A percentile compares a stretch with the other conserved stretches of the same genome.
Conservation (phyloP, 768 basidiomycete species). For the Coprinopsis marcescibilis region DNA sequence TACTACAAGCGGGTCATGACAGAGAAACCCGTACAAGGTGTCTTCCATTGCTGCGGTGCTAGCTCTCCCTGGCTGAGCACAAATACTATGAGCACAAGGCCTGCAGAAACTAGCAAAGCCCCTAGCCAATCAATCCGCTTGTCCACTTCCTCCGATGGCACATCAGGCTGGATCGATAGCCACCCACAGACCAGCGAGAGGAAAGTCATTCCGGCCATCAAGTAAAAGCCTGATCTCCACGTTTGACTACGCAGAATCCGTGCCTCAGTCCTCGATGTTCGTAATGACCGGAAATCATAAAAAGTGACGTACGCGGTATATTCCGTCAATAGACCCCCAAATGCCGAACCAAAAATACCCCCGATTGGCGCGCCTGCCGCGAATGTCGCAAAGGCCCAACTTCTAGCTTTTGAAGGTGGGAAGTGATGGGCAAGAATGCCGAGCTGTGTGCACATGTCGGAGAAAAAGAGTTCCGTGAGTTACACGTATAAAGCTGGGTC, state of each 20-base stretch:
- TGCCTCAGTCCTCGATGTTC: neutral
- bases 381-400: conserved; percentile 78
- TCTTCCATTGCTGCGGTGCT: conserved; percentile 56
- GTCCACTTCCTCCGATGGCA: conserved; percentile 33
- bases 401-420: conserved; percentile 57
- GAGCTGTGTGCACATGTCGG: conserved; percentile 34
- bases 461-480: conserved; percentile 2
- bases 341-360: conserved; percentile 57
- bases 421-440: conserved; percentile 82
- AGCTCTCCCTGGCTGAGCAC: conserved; percentile 62
- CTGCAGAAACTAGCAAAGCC: conserved; percentile 53
- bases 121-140: conserved; percentile 74
- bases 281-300: neutral
- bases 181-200: conserved; percentile 48
- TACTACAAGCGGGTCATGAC: neutral
- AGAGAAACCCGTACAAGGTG: conserved; percentile 24
- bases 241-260: conserved; percentile 22
- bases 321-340: conserved; percentile 73
- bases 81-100: conserved; percentile 67
- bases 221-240: conserved; percentile 64
- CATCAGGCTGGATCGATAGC: conserved; percentile 59
- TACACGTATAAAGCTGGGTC: no score
- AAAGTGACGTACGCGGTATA: conserved; percentile 35
- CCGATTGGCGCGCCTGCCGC: conserved; percentile 83
- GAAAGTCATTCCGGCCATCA: conserved; percentile 52